Evolutionary conservation across 2,329 filamentous ascomycete genomes (phyloP).

Genomic region (Purpureocillium takamizusanense): DNA sequence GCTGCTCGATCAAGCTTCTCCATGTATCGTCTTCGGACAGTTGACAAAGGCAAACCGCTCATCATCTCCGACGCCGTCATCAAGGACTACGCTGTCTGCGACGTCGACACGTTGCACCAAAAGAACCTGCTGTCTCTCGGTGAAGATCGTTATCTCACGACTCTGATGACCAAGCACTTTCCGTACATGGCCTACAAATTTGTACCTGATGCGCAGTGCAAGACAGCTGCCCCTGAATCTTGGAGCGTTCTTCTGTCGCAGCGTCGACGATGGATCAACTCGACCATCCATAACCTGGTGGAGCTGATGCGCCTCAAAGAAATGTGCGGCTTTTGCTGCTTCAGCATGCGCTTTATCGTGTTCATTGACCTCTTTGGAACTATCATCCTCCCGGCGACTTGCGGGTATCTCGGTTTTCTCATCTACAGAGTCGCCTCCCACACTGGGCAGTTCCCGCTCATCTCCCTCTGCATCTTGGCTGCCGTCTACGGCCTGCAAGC

Average conservation of each 20-base stretch:
- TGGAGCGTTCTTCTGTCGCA: slow-evolving; percentile 96
- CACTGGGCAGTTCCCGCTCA: slow-evolving; percentile 68
- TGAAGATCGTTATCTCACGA: slow-evolving; percentile 95
- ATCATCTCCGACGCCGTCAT: slow-evolving; percentile 89
- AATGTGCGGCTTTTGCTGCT: slow-evolving; percentile 97
- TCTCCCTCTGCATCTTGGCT: slow-evolving; percentile 83
- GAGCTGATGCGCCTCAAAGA: slow-evolving; percentile 87
- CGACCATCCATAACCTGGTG: slow-evolving; percentile 90
- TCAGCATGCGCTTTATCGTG: slow-evolving; percentile 95
- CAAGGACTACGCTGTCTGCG: slow-evolving; percentile 76
- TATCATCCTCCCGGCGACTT: slow-evolving; percentile 82
- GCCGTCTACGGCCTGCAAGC: slow-evolving; percentile 93
- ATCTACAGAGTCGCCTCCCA: slow-evolving; percentile 67
- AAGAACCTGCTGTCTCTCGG: slow-evolving; percentile 92
- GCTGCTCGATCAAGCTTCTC: slow-evolving; percentile 64
- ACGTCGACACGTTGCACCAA: slow-evolving; percentile 91
- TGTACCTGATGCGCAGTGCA: slow-evolving; percentile 82
- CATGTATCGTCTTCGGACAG: slow-evolving; percentile 95
- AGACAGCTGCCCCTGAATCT: slow-evolving; percentile 86
- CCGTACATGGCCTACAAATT: slow-evolving; percentile 95
- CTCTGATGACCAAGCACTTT: slow-evolving; percentile 97
- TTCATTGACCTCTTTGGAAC: slow-evolving; percentile 92
- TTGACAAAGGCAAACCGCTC: slow-evolving; percentile 86
- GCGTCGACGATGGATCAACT: slow-evolving; percentile 98
- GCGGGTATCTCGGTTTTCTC: slow-evolving; percentile 77